These are phyloP conservation scores for Penicillium ochrochloron DNA, from an alignment of 495 filamentous ascomycete species.

Conservation along the genomic window DNA sequence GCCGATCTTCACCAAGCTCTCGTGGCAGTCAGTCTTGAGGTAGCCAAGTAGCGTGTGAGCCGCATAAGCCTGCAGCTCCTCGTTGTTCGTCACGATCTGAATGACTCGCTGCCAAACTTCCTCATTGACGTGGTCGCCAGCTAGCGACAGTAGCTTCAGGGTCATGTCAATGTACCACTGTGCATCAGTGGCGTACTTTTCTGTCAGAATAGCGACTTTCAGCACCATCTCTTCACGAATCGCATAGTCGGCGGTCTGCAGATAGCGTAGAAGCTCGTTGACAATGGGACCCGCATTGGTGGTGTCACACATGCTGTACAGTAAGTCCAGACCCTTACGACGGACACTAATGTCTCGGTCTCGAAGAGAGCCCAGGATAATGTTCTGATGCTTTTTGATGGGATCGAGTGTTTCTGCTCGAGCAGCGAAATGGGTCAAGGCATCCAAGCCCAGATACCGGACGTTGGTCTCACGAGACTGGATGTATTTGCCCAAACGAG, in stretches of 20 bases:
- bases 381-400: constrained; percentile 96
- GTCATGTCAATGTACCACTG: constrained; percentile 99
- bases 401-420: constrained; percentile 93
- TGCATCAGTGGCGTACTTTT: constrained; percentile 97
- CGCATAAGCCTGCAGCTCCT: constrained; percentile 95
- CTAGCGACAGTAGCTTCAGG: constrained; percentile 90
- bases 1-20: constrained; percentile 96
- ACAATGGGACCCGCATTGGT: constrained; percentile 92
- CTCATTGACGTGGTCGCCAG: constrained; percentile 97
- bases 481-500: constrained; percentile 92
- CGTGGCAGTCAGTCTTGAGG: constrained; percentile 90
- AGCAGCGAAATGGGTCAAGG: constrained; percentile 97
- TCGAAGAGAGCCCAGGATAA: constrained; percentile 90
- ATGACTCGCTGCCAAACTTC: constrained; percentile 99
- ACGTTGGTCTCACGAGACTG: constrained; percentile 97
- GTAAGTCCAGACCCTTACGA: constrained; percentile 90
- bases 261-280: constrained; percentile 88
- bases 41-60: constrained; percentile 90
- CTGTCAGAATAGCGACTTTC: constrained; percentile 97
- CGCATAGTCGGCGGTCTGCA: constrained; percentile 95
- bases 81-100: constrained; percentile 99
- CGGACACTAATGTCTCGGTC: constrained; percentile 97
- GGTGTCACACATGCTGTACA: constrained; percentile 99
- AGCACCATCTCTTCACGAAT: constrained; percentile 99
- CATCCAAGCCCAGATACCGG: constrained; percentile 93